Base-by-base conservation (phyloP, 257 asterid species). In the Haberlea rhodopensis region DNA sequence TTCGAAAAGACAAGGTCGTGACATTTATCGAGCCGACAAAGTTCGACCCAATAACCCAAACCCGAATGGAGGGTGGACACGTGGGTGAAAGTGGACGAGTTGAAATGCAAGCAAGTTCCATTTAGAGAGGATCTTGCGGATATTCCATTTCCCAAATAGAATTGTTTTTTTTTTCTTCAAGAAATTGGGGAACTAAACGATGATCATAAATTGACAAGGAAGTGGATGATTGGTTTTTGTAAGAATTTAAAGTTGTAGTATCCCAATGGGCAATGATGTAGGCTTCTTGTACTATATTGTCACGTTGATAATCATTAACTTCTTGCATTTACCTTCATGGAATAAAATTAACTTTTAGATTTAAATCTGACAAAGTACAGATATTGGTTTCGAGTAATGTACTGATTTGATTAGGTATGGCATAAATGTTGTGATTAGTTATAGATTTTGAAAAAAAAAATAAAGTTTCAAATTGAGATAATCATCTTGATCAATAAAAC, bases 41-140 rank as follows among this genome's bases (percentile, higher is more conserved):
- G 52, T 37, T 26, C 53, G 85, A 78, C 71, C 57, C 81, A 24
- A 56, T 4, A 2, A 66, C 76, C 57, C 84, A 76, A 52, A 46
- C 40, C 28, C 78, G 28, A 0, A 73, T 88, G 89, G 94, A 86
- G 63, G 54, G 54, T 16, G 95, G 89, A 7, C 60, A 22, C 37
- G 13, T 32, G 18, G 24, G 22, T 19, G 57, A 52, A 10, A 73
- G 49, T 10, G 73, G 56, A 11, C 78, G 22, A 19, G 34, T 62
- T 28, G 83, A 72, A n/a, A 16, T 65, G 71, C 73, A 57, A 7
- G n/a, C 83, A 40, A 5, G 34, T 79, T 2, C 94, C 95, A 0
- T 73, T 76, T 37, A 81, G 95, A 71, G 87, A 81, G 67, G 97
- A 85, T 75, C 80, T 87, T 46, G 86, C 88, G 5, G 78, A 76